A percentile compares a stretch with the other conserved stretches of the same genome.
Conservation (phyloP, 2,329 filamentous ascomycete species). For the Xylaria multiplex region DNA sequence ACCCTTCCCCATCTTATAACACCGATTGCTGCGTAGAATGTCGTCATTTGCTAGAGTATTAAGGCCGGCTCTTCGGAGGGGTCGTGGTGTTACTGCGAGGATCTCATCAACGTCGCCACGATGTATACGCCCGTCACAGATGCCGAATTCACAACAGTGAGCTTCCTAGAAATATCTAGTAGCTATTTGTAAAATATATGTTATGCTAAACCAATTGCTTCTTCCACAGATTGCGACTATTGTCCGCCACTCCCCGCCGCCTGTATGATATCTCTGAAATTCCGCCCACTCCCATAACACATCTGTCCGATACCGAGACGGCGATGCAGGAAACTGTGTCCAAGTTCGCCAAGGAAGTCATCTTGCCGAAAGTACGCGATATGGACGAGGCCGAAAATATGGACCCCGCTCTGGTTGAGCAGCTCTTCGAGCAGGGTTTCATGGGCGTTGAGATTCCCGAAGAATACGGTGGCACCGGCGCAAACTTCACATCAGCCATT, state of each 20-base stretch:
- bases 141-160: slow-evolving; percentile 48
- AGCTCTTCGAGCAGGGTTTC: slow-evolving; percentile 94
- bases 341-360: slow-evolving; percentile 89
- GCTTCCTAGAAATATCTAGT: slow-evolving; percentile 30
- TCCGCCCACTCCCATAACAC: slow-evolving; percentile 90
- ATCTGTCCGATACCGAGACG: slow-evolving; percentile 87
- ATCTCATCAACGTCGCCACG: slow-evolving; percentile 44
- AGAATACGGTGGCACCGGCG: slow-evolving; percentile 93
- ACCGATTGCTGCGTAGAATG: slow-evolving; percentile 47
- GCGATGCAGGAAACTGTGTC: slow-evolving; percentile 90
- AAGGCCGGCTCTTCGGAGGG: slow-evolving; percentile 61
- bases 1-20: neutral
- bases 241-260: slow-evolving; percentile 69
- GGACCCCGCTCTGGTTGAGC: slow-evolving; percentile 88
- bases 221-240: slow-evolving; percentile 48
- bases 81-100: slow-evolving; percentile 51
- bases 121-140: slow-evolving; percentile 44
- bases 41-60: slow-evolving; percentile 62
- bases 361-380: slow-evolving; percentile 89
- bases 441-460: slow-evolving; percentile 99
- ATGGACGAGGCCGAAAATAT: slow-evolving; percentile 98
- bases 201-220: slow-evolving; percentile 15
- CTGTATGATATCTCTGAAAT: slow-evolving; percentile 77
- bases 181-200: slow-evolving; percentile 24
- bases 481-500: slow-evolving; percentile 98